These are phyloP conservation scores for Penstemon newberryi DNA, from an alignment of 257 asterid species.

Conservation along the genomic window DNA sequence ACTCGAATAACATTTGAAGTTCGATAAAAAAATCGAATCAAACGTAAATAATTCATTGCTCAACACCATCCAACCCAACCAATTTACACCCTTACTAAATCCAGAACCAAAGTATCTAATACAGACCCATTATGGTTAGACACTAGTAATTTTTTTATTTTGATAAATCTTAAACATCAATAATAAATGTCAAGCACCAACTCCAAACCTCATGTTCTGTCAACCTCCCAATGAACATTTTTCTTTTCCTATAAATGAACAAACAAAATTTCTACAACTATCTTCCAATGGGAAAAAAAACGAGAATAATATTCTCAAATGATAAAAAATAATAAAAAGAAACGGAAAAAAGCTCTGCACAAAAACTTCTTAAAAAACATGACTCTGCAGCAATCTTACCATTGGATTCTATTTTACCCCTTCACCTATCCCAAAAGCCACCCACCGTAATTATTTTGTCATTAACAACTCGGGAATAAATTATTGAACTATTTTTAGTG, in stretches of 20 bases:
- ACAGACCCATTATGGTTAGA: too few species aligned
- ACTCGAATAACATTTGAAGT: too few species aligned
- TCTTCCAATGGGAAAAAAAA: not conserved
- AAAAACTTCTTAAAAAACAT: conserved; percentile 21
- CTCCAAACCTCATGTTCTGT: conserved; percentile 18
- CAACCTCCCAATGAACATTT: conserved; percentile 29
- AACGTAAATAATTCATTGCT: too few species aligned
- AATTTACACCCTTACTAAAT: too few species aligned
- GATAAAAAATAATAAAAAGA: not conserved
- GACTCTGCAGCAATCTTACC: conserved; percentile 12
- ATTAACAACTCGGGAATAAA: not conserved
- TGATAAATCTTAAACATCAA: too few species aligned
- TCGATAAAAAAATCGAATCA: too few species aligned
- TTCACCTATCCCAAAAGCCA: not conserved
- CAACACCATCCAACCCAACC: too few species aligned
- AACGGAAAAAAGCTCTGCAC: not conserved
- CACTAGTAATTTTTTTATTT: too few species aligned
- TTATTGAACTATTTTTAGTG: not conserved
- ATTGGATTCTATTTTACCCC: conserved; percentile 28
- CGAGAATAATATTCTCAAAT: not conserved
- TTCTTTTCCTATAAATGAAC: conserved; percentile 24
- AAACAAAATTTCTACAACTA: not conserved
- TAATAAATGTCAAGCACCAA: too few species aligned
- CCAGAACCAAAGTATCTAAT: too few species aligned
- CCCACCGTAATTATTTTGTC: conserved; percentile 1